Conservation (phyloP, 768 basidiomycete species). For the Phaeotremella fagi region DNA sequence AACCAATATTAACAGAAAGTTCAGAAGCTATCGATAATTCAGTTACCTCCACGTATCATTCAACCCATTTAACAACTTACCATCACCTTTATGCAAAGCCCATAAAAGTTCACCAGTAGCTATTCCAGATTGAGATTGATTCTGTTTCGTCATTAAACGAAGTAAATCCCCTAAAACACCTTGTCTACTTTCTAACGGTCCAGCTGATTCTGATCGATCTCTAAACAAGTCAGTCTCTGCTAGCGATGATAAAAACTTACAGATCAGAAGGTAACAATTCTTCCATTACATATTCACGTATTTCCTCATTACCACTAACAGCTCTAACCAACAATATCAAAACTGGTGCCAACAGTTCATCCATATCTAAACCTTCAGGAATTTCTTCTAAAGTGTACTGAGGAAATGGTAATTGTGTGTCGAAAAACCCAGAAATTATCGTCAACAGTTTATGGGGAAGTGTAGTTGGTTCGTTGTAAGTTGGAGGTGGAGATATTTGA, state of each 20-base stretch:
- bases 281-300: conserved; percentile 58
- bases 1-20: conserved; percentile 76
- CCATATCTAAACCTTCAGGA: conserved; percentile 57
- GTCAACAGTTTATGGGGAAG: conserved; percentile 20
- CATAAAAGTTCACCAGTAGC: conserved; percentile 82
- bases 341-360: conserved; percentile 73
- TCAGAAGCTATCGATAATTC: conserved; percentile 54
- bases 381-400: conserved; percentile 23
- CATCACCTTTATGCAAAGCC: conserved; percentile 72
- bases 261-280: conserved; percentile 71
- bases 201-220: conserved; percentile 60
- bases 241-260: conserved; percentile 44
- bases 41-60: too few species aligned
- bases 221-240: conserved; percentile 26
- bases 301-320: conserved; percentile 60
- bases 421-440: conserved; percentile 26
- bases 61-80: too few species aligned
- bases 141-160: conserved; percentile 68
- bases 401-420: conserved; percentile 21
- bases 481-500: background rate
- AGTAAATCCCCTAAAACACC: conserved; percentile 75
- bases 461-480: conserved; percentile 13
- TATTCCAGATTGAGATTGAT: conserved; percentile 67
- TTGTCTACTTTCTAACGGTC: conserved; percentile 65
- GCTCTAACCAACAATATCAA: conserved; percentile 69